A percentile compares a stretch with the other conserved stretches of the same genome.
Conservation (phyloP, 176 grass and related monocot species). For the Guadua angustifolia region DNA sequence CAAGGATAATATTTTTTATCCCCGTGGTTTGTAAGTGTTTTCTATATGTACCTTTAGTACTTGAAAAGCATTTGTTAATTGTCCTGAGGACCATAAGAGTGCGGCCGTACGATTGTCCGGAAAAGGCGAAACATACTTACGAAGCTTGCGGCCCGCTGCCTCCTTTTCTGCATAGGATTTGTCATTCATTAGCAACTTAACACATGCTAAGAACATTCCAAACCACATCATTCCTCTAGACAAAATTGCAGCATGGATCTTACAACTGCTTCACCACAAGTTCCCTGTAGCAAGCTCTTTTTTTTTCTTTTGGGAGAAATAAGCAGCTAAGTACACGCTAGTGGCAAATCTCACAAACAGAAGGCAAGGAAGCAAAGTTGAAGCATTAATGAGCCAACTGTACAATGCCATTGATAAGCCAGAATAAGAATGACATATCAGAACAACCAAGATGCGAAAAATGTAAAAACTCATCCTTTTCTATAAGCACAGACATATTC, state of each 20-base stretch:
- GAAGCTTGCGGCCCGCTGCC: constrained; percentile 24
- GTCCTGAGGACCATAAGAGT: constrained; percentile 44
- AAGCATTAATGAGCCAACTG: constrained; percentile 37
- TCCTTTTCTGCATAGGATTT: constrained; percentile 22
- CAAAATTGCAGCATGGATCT: neutral
- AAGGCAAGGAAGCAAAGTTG: neutral
- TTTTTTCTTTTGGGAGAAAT: neutral
- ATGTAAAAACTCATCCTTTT: constrained; percentile 34
- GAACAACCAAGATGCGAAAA: constrained; percentile 32
- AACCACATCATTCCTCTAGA: constrained; percentile 3
- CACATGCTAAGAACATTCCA: constrained; percentile 19
- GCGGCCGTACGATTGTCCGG: constrained; percentile 40
- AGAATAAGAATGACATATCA: constrained; percentile 34
- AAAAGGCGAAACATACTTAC: constrained; percentile 32
- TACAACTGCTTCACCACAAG: neutral
- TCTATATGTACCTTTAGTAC: constrained; percentile 34
- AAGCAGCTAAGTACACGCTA: neutral
- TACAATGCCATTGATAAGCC: constrained; percentile 39
- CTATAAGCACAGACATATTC: too few species aligned
- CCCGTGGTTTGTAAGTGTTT: neutral
- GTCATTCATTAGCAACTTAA: constrained; percentile 4
- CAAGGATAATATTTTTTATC: neutral
- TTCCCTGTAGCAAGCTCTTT: neutral
- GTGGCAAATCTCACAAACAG: neutral
- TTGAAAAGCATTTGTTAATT: constrained; percentile 31